Base-by-base conservation (phyloP, 805 yeast genomes). In the Ogataea trehalophila region DNA sequence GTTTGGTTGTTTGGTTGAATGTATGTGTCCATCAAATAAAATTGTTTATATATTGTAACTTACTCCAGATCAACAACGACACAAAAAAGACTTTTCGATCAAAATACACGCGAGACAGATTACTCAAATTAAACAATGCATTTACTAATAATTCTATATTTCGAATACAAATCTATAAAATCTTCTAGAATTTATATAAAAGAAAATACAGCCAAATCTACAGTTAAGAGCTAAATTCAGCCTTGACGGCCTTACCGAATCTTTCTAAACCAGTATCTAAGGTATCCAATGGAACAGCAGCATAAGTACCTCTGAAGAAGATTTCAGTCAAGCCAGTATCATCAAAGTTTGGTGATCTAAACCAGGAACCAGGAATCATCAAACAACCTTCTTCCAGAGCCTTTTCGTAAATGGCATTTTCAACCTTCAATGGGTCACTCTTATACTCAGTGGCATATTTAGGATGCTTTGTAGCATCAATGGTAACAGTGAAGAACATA, bases 301-400 rank as follows among this genome's bases (percentile, higher is more conserved):
- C 95, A 56, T 85, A 87, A 31, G 95, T 87, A 54, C 95, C 95
- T 79, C 95, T 84, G 70, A 84, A 87, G 72, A 86, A 86, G 54
- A 85, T 66, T 41, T 64, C 62, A 51, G 74, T 72, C 45, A 76
- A 73, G 44, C 68, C 69, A n/a, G 58, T 68, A n/a, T 72, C 64
- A 45, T 70, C 69, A 35, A 72, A 73, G 44, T 73, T 71, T 38
- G 73, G 89, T 38, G 79, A 71, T 65, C 76, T 75, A 72, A 87
- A 87, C 94, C 92, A 86, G 35, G 87, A 79, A 42, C 94, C 95
- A 39, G 94, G 94, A 54, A 85, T 84, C 79, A 87, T 78, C 59
- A 86, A 70, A 55, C 81, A 76, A 41, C 91, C 91, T 46, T 70
- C 67, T 46, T 72, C 68, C 54, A 85, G 71, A 26, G 79, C 81